A percentile compares a stretch with the other conserved stretches of the same genome.
phyloP scores from a whole-genome alignment of 345 rosid species.

The Ricinus communis region DNA sequence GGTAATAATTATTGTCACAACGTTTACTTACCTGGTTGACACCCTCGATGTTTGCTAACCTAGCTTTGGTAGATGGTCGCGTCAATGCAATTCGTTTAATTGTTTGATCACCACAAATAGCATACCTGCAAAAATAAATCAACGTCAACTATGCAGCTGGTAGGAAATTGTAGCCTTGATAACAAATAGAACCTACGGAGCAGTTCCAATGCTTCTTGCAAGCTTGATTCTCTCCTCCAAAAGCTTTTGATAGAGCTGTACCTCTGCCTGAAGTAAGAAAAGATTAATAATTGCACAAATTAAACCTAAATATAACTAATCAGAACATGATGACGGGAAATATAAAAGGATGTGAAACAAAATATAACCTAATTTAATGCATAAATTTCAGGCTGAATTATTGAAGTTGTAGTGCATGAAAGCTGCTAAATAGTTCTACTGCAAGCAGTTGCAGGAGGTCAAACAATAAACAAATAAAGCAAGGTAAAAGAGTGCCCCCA shows the following conservation, averaged over 20 bases:
- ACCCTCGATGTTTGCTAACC: constrained; percentile 50
- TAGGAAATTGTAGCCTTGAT: constrained; percentile 12
- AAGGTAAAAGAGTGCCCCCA: background rate
- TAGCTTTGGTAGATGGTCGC: constrained; percentile 50
- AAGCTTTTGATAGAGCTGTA: constrained; percentile 40
- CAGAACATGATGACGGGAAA: background rate
- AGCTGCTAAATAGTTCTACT: background rate
- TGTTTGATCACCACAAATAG: constrained; percentile 50
- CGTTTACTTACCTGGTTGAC: constrained; percentile 47
- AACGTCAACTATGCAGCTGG: background rate
- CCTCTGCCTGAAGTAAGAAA: constrained; percentile 37
- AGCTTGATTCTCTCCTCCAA: constrained; percentile 47
- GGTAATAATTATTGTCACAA: background rate
- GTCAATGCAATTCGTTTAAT: constrained; percentile 37
- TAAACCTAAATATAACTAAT: background rate
- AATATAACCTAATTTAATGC: constrained; percentile 4
- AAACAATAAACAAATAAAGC: background rate
- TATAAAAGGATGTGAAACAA: constrained; percentile 6
- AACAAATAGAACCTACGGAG: constrained; percentile 41
- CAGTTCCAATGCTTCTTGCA: constrained; percentile 50
- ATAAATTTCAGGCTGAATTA: background rate
- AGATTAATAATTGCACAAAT: constrained; percentile 5
- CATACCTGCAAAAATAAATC: constrained; percentile 35
- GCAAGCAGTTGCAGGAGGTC: background rate
- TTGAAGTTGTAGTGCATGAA: background rate